A percentile compares a stretch with the other conserved stretches of the same genome.
phyloP scores from a whole-genome alignment of 768 basidiomycete genomes.

The Boletus reticuloceps region DNA sequence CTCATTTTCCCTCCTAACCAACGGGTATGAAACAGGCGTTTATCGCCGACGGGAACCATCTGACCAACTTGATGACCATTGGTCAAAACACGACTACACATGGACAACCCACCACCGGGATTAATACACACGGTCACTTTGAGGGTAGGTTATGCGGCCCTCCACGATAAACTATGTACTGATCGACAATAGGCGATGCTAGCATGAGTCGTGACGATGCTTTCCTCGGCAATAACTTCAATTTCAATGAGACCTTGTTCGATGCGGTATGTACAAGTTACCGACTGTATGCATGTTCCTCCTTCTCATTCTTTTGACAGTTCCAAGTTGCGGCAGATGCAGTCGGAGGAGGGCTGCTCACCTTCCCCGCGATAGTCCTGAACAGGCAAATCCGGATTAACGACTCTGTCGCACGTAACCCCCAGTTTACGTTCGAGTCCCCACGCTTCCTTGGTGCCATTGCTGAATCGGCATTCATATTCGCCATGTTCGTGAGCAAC shows the following conservation, averaged over 20 bases:
- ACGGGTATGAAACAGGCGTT: not conserved
- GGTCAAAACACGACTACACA: conserved; percentile 16
- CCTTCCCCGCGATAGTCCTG: conserved; percentile 13
- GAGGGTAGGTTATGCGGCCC: conserved; percentile 8
- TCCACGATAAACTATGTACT: too few species aligned
- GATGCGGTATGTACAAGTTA: conserved; percentile 1
- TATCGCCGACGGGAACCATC: conserved; percentile 22
- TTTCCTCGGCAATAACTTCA: conserved; percentile 20
- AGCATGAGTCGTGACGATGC: conserved; percentile 21
- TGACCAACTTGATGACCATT: conserved; percentile 26
- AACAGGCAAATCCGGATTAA: conserved; percentile 17
- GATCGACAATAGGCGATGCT: conserved; percentile 14
- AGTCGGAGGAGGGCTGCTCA: conserved; percentile 14
- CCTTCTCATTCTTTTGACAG: not conserved
- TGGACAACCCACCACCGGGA: conserved; percentile 4
- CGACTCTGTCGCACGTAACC: conserved; percentile 23
- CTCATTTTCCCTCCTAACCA: not conserved
- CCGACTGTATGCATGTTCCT: too few species aligned
- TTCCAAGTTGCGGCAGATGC: conserved; percentile 11
- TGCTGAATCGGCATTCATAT: conserved; percentile 14
- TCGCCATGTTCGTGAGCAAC: conserved; percentile 22
- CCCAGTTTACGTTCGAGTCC: conserved; percentile 14
- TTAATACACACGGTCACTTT: conserved; percentile 22
- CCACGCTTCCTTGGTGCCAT: conserved; percentile 12
- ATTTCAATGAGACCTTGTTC: conserved; percentile 25